Percentiles rank a stretch among this genome's conserved stretches.
These are phyloP conservation scores for Heterococcus sp. DNA, from an alignment of 108 stramenopile genomes.

Conservation along the genomic window DNA sequence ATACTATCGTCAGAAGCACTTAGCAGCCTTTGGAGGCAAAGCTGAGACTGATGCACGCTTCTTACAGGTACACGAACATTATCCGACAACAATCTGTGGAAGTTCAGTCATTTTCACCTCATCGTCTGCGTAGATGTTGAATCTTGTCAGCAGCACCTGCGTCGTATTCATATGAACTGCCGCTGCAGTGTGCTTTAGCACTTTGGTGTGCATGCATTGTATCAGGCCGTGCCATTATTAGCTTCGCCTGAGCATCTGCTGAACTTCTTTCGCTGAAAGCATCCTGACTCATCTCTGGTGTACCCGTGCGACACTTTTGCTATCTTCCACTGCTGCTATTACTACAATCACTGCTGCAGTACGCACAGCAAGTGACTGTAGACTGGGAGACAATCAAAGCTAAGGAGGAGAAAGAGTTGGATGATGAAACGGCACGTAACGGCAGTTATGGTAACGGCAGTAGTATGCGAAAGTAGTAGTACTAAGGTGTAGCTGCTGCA, in stretches of 20 bases:
- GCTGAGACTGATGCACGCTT: conserved; percentile 51
- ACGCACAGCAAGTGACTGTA: conserved; percentile 12
- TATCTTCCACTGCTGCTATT: no score
- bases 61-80: conserved; percentile 27
- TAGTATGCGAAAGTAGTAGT: no score
- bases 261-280: no score
- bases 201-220: background rate
- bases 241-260: background rate
- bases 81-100: no score
- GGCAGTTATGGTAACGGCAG: background rate
- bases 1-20: conserved; percentile 50
- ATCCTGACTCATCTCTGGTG: no score
- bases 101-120: background rate
- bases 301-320: no score
- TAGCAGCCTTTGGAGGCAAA: conserved; percentile 28
- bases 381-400: conserved; percentile 48
- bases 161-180: background rate
- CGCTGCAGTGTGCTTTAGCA: background rate
- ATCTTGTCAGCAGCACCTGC: background rate
- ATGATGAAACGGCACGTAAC: conserved; percentile 18
- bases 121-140: background rate
- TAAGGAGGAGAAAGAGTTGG: conserved; percentile 48
- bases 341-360: no score
- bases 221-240: background rate
- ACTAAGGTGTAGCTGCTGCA: no score